These are phyloP conservation scores for Penicillium sp. DNA, from an alignment of 2,329 filamentous ascomycete species.

Conservation along the genomic window DNA sequence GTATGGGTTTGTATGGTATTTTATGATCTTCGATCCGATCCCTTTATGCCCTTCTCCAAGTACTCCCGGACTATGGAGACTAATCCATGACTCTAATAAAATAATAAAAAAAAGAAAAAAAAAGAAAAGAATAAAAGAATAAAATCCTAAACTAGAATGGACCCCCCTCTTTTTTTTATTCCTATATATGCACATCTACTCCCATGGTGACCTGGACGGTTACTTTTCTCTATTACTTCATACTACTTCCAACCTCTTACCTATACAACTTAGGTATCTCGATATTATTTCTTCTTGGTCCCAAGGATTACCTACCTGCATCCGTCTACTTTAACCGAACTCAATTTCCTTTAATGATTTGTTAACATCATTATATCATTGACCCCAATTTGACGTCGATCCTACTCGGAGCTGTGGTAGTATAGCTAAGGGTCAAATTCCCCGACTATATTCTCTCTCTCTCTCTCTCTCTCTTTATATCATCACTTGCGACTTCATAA, in stretches of 20 bases:
- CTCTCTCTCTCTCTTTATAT: constrained; percentile 1
- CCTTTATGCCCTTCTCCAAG: too few species aligned
- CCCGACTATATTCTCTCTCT: background rate
- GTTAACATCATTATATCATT: constrained; percentile 28
- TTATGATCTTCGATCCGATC: constrained; percentile 2
- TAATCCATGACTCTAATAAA: background rate
- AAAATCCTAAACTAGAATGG: constrained; percentile 2
- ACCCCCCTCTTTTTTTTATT: background rate
- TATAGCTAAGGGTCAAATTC: constrained; percentile 19
- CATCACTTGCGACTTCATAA: constrained; percentile 8
- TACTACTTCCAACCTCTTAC: background rate
- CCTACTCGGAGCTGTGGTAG: constrained; percentile 22
- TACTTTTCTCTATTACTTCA: background rate
- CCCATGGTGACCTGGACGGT: background rate
- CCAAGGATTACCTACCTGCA: constrained; percentile 1
- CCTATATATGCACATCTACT: constrained; percentile 4
- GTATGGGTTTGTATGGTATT: background rate
- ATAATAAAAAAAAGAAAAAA: background rate
- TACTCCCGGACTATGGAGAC: background rate
- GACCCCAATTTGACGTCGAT: constrained; percentile 28
- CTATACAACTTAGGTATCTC: background rate
- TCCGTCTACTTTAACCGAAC: constrained; percentile 8
- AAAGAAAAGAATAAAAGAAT: constrained; percentile 2
- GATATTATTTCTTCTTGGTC: background rate
- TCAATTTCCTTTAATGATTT: constrained; percentile 7